phyloP scores from a whole-genome alignment of 2,329 filamentous ascomycete genomes.

The Verticillium klebahnii region DNA sequence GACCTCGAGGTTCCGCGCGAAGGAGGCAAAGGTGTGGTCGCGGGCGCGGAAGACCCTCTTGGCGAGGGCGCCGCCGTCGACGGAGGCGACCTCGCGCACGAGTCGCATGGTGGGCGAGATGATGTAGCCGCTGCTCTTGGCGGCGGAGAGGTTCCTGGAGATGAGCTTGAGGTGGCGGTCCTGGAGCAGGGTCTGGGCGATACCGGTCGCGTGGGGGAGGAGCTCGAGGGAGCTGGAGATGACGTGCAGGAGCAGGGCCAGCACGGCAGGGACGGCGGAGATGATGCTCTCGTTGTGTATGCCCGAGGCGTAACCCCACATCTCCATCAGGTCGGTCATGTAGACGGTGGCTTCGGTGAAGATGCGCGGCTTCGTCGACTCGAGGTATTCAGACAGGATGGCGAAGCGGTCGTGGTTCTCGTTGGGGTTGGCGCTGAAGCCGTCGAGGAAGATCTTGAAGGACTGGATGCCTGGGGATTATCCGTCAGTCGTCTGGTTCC shows the following conservation, averaged over 20 bases:
- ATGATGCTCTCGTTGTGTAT: conserved; percentile 76
- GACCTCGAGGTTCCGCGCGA: conserved; percentile 78
- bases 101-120: conserved; percentile 85
- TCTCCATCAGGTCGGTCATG: conserved; percentile 77
- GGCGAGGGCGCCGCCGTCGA: conserved; percentile 81
- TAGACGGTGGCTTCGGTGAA: conserved; percentile 49
- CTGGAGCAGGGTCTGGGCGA: conserved; percentile 79
- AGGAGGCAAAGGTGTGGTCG: conserved; percentile 71
- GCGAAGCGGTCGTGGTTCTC: conserved; percentile 42
- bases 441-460: conserved; percentile 68
- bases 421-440: conserved; percentile 46
- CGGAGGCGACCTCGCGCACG: conserved; percentile 76
- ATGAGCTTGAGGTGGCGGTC: conserved; percentile 77
- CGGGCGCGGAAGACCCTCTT: conserved; percentile 72
- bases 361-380: conserved; percentile 44
- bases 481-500: conserved; percentile 1
- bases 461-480: conserved; percentile 53
- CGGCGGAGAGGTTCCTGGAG: conserved; percentile 71
- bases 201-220: conserved; percentile 66
- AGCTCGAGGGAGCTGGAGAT: conserved; percentile 72
- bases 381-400: conserved; percentile 67
- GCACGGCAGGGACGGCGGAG: conserved; percentile 72
- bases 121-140: conserved; percentile 79
- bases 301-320: conserved; percentile 79
- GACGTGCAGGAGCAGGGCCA: conserved; percentile 77